phyloP scores from a whole-genome alignment of 805 yeast species.

The Lipomyces lipofer region DNA sequence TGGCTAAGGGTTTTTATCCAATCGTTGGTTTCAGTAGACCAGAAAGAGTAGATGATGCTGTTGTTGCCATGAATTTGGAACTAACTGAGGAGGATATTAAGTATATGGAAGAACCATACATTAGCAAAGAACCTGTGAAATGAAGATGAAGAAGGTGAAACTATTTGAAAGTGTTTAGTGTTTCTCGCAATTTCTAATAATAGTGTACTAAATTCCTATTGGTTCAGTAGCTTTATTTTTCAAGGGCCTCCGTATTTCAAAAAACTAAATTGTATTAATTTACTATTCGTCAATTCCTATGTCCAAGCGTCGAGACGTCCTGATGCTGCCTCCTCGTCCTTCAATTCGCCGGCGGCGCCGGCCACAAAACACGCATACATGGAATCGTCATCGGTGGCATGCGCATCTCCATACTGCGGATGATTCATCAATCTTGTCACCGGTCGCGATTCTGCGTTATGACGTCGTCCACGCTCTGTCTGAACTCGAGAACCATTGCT shows the following conservation, averaged over 20 bases:
- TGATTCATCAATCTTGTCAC: no score
- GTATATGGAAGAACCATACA: constrained; percentile 39
- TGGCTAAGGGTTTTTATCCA: constrained; percentile 53
- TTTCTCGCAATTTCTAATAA: neutral
- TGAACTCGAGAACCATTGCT: no score
- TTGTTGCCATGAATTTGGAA: constrained; percentile 45
- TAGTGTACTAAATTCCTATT: neutral
- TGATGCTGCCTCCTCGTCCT: no score
- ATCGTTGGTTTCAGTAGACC: constrained; percentile 54
- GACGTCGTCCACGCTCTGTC: no score
- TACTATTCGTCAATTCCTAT: no score
- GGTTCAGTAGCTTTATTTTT: neutral
- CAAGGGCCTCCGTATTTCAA: neutral
- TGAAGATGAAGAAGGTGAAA: neutral
- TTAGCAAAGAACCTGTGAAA: neutral
- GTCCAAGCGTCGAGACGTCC: no score
- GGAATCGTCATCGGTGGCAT: no score
- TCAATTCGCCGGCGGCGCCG: no score
- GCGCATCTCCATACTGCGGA: no score
- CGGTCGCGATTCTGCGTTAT: no score
- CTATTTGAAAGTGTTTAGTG: neutral
- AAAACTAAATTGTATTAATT: no score
- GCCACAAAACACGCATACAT: no score
- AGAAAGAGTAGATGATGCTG: constrained; percentile 55
- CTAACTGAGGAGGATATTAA: constrained; percentile 41